Conservation (phyloP, 805 yeast genomes). For the Nakazawaea holstii region DNA sequence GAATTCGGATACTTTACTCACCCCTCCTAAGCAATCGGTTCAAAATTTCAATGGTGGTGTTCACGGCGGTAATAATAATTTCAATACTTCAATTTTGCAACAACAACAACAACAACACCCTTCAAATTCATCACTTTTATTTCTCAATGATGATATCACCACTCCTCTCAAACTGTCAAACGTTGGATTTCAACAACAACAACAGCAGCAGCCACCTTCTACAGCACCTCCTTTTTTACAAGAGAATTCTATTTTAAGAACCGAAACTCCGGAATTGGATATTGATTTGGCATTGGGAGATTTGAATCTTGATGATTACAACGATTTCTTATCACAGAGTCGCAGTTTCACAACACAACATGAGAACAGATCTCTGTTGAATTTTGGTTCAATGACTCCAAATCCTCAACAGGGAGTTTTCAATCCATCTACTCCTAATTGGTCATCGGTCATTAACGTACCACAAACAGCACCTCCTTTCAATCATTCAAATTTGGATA, state of each 20-base stretch:
- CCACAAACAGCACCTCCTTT: constrained; percentile 11
- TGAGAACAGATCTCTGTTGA: constrained; percentile 4
- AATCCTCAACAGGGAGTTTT: not conserved
- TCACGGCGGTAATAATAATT: too few species aligned
- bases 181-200: not conserved
- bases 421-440: constrained; percentile 10
- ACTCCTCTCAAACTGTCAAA: constrained; percentile 4
- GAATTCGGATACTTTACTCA: constrained; percentile 5
- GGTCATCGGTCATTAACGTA: constrained; percentile 4
- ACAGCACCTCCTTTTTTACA: constrained; percentile 2
- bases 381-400: constrained; percentile 10
- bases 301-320: constrained; percentile 10
- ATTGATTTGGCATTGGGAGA: constrained; percentile 10
- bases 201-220: constrained; percentile 1
- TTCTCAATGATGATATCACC: not conserved
- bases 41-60: not conserved
- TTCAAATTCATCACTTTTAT: not conserved
- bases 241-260: constrained; percentile 7
- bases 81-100: not conserved
- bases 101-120: not conserved
- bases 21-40: constrained; percentile 6
- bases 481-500: not conserved
- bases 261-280: constrained; percentile 12
- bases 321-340: constrained; percentile 1
- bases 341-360: not conserved